These are phyloP conservation scores for Hypocreales sp. DNA, from an alignment of 2,329 filamentous ascomycete species.

Conservation along the genomic window DNA sequence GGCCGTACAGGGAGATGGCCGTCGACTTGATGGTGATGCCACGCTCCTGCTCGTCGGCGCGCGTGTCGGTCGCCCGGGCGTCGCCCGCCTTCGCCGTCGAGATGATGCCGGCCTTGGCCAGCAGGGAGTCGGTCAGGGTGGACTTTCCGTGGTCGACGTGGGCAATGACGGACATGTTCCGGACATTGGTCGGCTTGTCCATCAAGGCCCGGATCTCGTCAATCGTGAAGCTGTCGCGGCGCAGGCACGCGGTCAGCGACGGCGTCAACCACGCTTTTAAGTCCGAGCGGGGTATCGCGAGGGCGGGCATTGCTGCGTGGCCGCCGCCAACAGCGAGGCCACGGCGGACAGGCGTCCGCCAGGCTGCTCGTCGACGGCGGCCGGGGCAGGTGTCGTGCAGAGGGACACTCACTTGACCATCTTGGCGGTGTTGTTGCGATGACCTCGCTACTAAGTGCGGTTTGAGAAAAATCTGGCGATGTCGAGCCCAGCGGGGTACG, in stretches of 20 bases:
- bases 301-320: not conserved
- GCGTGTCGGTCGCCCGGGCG: conserved; percentile 90
- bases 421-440: conserved; percentile 62
- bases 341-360: not conserved
- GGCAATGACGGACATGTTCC: conserved; percentile 99
- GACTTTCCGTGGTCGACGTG: conserved; percentile 99
- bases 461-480: conserved; percentile 10
- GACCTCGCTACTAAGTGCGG: conserved; percentile 20
- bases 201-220: conserved; percentile 72
- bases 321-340: not conserved
- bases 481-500: conserved; percentile 27
- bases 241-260: conserved; percentile 31
- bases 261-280: conserved; percentile 15
- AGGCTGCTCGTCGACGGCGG: not conserved
- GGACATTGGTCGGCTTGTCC: conserved; percentile 65
- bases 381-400: not conserved
- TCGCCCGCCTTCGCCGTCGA: conserved; percentile 95
- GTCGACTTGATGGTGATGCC: conserved; percentile 99
- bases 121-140: conserved; percentile 96
- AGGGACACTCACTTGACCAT: conserved; percentile 94
- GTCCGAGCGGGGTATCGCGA: conserved; percentile 22
- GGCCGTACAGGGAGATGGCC: conserved; percentile 93
- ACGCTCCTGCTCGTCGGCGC: conserved; percentile 96
- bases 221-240: conserved; percentile 74
- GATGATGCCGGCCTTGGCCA: conserved; percentile 99